Percentiles rank a stretch among this genome's conserved stretches.
Conservation (phyloP, 208 protist species). For the Tritrichomonas musculus region DNA sequence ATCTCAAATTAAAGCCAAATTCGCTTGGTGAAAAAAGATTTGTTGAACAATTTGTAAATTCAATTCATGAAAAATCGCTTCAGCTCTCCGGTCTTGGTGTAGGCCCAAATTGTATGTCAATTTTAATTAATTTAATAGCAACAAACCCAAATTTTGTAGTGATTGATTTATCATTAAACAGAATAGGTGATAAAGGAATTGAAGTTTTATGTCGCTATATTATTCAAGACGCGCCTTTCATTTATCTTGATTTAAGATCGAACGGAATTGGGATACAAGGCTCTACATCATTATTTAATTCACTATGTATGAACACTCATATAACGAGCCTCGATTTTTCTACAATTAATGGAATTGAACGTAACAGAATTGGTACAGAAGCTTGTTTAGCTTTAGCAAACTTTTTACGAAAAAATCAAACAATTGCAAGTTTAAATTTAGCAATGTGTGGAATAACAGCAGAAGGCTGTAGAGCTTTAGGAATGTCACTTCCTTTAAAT, state of each 20-base stretch:
- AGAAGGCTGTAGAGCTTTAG: background rate
- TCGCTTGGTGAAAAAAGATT: background rate
- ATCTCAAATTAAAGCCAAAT: constrained; percentile 4
- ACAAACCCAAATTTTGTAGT: background rate
- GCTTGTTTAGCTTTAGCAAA: background rate
- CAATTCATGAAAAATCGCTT: no score
- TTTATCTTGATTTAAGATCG: background rate
- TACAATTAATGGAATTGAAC: background rate
- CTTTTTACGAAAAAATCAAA: background rate
- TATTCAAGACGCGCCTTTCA: background rate
- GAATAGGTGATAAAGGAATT: background rate
- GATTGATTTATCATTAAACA: background rate
- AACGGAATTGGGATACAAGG: background rate
- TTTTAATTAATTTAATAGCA: no score
- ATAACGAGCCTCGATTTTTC: background rate
- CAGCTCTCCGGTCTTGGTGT: no score
- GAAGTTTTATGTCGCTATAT: background rate
- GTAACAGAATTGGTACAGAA: background rate
- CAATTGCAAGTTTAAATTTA: background rate
- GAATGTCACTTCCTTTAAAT: background rate
- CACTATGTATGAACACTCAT: background rate
- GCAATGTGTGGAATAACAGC: constrained; percentile 14
- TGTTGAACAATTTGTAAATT: no score
- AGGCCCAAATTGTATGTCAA: no score
- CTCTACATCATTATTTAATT: background rate